These are phyloP conservation scores for Solanum etuberosum DNA, from an alignment of 257 asterid genomes.

Conservation along the genomic window DNA sequence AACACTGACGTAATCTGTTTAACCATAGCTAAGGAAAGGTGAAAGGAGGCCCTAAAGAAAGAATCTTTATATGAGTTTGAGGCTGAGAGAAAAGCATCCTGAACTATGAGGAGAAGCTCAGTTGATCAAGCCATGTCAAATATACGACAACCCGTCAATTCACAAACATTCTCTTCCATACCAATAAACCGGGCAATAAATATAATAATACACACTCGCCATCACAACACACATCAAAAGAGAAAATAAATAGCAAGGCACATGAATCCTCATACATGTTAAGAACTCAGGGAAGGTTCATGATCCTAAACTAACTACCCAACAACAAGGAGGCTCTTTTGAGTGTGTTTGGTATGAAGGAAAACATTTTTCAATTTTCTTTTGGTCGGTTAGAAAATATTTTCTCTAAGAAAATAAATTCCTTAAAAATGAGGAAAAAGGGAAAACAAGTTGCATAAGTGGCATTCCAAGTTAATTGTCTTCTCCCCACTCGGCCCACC, in stretches of 20 bases:
- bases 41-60: neutral
- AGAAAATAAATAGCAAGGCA: neutral
- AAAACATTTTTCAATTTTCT: neutral
- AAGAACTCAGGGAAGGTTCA: neutral
- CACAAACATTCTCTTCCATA: neutral
- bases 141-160: neutral
- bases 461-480: neutral
- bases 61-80: neutral
- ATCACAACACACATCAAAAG: neutral
- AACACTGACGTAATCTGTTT: neutral
- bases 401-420: neutral
- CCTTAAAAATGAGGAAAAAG: neutral
- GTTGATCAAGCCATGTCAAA: neutral
- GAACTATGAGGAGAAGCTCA: neutral
- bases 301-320: neutral
- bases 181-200: neutral
- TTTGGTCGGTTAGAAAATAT: neutral
- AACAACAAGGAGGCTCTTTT: neutral
- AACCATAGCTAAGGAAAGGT: neutral
- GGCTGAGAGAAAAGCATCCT: neutral
- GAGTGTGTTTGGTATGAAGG: neutral
- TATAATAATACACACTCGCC: neutral
- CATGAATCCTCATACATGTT: neutral
- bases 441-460: neutral
- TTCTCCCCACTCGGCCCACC: neutral